phyloP scores from a whole-genome alignment of 2,329 filamentous ascomycete species.

The Ascochyta viciae-villosae region DNA sequence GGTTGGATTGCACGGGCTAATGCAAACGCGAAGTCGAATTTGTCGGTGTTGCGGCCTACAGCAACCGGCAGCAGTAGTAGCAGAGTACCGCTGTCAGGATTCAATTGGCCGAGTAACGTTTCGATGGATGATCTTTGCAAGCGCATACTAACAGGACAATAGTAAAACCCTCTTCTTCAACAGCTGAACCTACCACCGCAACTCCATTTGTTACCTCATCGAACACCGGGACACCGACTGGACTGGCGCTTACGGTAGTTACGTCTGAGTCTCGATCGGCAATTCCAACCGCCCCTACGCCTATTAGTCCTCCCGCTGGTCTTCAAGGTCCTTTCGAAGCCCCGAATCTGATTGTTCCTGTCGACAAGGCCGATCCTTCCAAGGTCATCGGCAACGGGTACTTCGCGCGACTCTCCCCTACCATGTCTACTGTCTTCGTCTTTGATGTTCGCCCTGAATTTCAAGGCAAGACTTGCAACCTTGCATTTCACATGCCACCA shows the following conservation, averaged over 20 bases:
- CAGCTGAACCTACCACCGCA: slow-evolving; percentile 21
- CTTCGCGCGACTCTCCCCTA: slow-evolving; percentile 50
- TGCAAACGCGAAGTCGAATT: slow-evolving; percentile 29
- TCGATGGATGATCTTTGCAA: not conserved
- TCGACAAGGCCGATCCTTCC: slow-evolving; percentile 48
- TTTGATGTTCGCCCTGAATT: slow-evolving; percentile 54
- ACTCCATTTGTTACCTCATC: slow-evolving; percentile 15
- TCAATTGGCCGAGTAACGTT: slow-evolving; percentile 3
- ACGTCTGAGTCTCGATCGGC: not conserved
- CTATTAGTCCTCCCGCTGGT: slow-evolving; percentile 30
- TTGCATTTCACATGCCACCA: slow-evolving; percentile 57
- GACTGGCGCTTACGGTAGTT: not conserved
- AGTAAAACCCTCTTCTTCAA: slow-evolving; percentile 11
- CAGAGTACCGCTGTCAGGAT: not conserved
- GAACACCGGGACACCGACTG: slow-evolving; percentile 2
- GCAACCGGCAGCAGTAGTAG: slow-evolving; percentile 22
- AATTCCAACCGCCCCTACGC: slow-evolving; percentile 10
- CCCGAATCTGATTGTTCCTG: slow-evolving; percentile 49
- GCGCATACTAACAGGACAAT: not conserved
- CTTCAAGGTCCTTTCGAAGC: slow-evolving; percentile 46
- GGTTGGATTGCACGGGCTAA: slow-evolving; percentile 39
- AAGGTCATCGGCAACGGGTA: slow-evolving; percentile 51
- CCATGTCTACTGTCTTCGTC: slow-evolving; percentile 52
- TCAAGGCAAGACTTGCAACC: slow-evolving; percentile 54
- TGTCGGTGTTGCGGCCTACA: slow-evolving; percentile 3